phyloP scores from a whole-genome alignment of 1,284 basidiomycete species.

The Cerioporus squamosus region DNA sequence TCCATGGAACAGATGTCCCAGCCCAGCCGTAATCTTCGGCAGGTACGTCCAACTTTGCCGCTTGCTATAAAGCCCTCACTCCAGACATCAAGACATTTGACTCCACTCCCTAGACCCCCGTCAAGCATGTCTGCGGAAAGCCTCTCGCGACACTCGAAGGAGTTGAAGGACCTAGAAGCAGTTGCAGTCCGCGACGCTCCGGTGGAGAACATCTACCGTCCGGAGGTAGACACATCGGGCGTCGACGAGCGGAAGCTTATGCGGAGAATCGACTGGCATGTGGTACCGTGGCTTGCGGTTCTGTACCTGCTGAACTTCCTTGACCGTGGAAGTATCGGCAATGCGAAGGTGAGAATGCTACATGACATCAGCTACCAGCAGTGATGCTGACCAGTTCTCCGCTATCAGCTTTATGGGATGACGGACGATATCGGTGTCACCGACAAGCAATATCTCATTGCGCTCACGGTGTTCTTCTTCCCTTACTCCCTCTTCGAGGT shows the following conservation, averaged over 20 bases:
- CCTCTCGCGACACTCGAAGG: constrained; percentile 15
- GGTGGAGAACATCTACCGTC: constrained; percentile 43
- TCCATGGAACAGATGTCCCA: not conserved
- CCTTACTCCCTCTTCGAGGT: constrained; percentile 69
- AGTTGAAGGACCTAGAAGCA: constrained; percentile 18
- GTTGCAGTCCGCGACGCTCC: constrained; percentile 14
- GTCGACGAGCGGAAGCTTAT: constrained; percentile 66
- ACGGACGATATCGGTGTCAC: constrained; percentile 58
- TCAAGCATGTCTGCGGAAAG: constrained; percentile 21
- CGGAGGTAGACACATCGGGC: constrained; percentile 54
- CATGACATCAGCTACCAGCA: not conserved
- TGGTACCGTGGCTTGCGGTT: constrained; percentile 72
- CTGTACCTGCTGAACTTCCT: constrained; percentile 79
- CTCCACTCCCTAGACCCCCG: not conserved
- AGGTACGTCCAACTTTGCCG: not conserved
- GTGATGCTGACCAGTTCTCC: not conserved
- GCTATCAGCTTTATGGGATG: constrained; percentile 57
- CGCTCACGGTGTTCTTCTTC: constrained; percentile 68
- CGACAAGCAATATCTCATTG: constrained; percentile 69
- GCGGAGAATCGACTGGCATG: constrained; percentile 65
- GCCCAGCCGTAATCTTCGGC: not conserved
- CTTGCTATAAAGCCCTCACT: not conserved
- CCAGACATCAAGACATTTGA: no score
- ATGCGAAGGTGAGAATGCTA: constrained; percentile 59
- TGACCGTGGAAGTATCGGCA: constrained; percentile 83